Evolutionary conservation across 345 rosid genomes (phyloP), one percentile per base, ranked within the genome.

Genomic region (Tarenaya hassleriana): DNA sequence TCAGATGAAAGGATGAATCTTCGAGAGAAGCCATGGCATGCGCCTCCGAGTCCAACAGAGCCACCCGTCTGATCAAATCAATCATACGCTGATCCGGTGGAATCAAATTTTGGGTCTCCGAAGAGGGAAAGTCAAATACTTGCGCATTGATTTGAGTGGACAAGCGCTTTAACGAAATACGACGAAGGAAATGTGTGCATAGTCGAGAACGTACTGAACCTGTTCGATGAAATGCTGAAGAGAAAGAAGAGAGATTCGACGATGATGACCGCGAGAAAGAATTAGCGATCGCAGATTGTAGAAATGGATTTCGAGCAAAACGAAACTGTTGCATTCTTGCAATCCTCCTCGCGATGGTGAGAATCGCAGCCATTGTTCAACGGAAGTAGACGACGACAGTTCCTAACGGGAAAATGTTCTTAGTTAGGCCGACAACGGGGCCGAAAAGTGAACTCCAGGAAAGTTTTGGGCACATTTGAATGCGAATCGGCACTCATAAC

Each of bases 151-250:
- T 45, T 60, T 48, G 62, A 62, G 62, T 56, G 62, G 82, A 75
- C 69, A 61, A 67, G 55, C 67, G 54, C 7, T 21, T 67, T 37
- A 47, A 58, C 10, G 68, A 4, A 42, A 68, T 44, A 61, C 61
- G 69, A 57, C 34, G 24, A 41, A 57, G 39, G 21, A 41, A 24
- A 15, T 29, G 17, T 21, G 18, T 45, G 8, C 63, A 34, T 19
- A 53, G 17, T 41, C 13, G 59, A 31, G 38, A 56, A 37, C 35
- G 62, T 55, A 45, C 17, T 37, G 24, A 52, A 58, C 60, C n/a
- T 39, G 85, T 48, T 82, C 58, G 83, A 75, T 56, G 78, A 78
- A 78, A 78, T 78, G 77, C 70, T 59, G 18, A 55, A 66, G 47
- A 74, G 69, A 61, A 47, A 31, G 60, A 60, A 35, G 10, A 10